Base-by-base conservation (phyloP, 2,329 filamentous ascomycete species). In the Paecilomyces sp. region DNA sequence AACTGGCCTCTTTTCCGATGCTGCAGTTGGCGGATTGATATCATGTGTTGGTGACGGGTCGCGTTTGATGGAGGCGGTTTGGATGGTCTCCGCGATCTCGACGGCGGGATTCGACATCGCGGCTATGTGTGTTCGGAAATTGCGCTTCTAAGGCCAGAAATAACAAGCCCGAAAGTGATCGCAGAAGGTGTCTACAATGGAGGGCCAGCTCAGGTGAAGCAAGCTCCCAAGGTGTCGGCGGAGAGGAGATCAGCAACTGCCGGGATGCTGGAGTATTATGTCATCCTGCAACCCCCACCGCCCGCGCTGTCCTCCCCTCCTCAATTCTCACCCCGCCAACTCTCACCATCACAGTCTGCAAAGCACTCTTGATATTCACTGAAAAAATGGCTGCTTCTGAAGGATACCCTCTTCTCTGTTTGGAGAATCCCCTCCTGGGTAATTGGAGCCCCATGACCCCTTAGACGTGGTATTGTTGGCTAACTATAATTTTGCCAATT, bases 341-440 rank as follows among this genome's bases (percentile, higher is more conserved):
- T 53, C 18, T 30, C 22, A 53, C 18, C 51, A 53, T 24, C 22
- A 47, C 41, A 18, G 15, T 47, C n/a, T 47, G 8, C 41, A 47
- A 47, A 58, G 18, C 25, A 54, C 53, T 41, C 24, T 59, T 31
- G 30, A 31, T 56, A 31, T n/a, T 51, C 34, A 58, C 13, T 12
- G 53, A 64, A 63, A 79, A 70, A 72, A 96, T 96, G 91, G 83
- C 90, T 73, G 77, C 87, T 68, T 74, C 78, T 69, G 89, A 92
- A 80, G 88, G 92, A 78, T 97, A 89, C 81, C 83, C 90, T 77
- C 89, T 99, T 71, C 84, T 97, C 73, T 94, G 89, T 79, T 81
- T 99, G 71, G 94, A 97, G 88, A 99, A 99, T 80, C 94, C 94
- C 77, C 88, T 99, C 70, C 89, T 99, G 71, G 93, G 90, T 92